Conservation (phyloP, 1,139 yeast genomes). For the Debaryomycetaceae sp. region DNA sequence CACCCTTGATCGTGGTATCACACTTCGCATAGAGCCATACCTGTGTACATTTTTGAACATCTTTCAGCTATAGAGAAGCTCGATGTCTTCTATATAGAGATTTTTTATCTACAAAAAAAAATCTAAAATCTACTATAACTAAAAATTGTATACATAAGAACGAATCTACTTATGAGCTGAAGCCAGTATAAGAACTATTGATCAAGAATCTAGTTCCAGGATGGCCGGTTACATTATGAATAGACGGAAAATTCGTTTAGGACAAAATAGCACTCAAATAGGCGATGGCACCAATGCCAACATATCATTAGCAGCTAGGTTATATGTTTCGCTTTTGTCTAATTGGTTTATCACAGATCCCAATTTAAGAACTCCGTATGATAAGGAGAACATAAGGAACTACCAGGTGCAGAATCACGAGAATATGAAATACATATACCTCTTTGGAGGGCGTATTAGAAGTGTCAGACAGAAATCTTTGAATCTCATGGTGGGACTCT, state of each 20-base stretch:
- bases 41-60: not conserved
- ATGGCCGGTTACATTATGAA: not conserved
- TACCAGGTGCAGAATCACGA: slow-evolving; percentile 34
- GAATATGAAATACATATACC: slow-evolving; percentile 38
- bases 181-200: too few relatives aligned
- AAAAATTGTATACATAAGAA: too few relatives aligned
- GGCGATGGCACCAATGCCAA: not conserved
- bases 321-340: slow-evolving; percentile 8
- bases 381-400: slow-evolving; percentile 16
- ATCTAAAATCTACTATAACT: not conserved
- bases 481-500: slow-evolving; percentile 28
- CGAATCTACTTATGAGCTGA: too few relatives aligned
- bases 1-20: not conserved
- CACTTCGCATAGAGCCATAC: not conserved
- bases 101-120: too few relatives aligned
- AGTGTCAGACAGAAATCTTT: slow-evolving; percentile 37
- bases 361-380: slow-evolving; percentile 8
- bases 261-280: not conserved
- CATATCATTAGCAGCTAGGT: not conserved
- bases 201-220: too few relatives aligned
- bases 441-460: slow-evolving; percentile 65
- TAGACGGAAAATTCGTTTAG: not conserved
- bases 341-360: slow-evolving; percentile 49
- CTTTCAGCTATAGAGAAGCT: not conserved
- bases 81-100: not conserved